Base-by-base conservation (phyloP, 768 basidiomycete genomes). In the Boletus pseudo-olivaceus region DNA sequence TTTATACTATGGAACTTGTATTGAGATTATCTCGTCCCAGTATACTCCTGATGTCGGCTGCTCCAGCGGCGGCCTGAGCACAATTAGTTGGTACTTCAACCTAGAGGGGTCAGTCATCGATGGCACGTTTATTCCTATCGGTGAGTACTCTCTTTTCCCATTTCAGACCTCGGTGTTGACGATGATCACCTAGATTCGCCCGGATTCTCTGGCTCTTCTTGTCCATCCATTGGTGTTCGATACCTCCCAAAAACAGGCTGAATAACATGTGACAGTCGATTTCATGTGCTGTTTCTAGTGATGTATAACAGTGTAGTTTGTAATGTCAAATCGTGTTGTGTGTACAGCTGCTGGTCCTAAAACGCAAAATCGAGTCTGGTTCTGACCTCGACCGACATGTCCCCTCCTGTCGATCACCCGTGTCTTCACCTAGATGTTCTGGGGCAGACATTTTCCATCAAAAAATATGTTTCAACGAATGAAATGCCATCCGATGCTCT, bases 41-140 rank as follows among this genome's bases (percentile, higher is more conserved):
- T 74, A 76, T 50, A 82, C 76, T 2, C 83, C 83, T 2, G 62
- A 71, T 7, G 62, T 85, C 12, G 69, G 75, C 54, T 85, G 83
- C 66, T 51, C 66, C 7, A 62, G 67, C 7, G 64, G 62, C 20
- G 67, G 41, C 48, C 59, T 84, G 47, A 74, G 70, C 54, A 60
- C 71, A 35, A 81, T 86, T 47, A 77, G 75, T 49, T 87, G 79
- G 77, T 86, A 85, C 66, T 85, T 83, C 72, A 77, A 87, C 62
- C 54, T 86, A 53, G 71, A 76, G 62, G 87, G 87, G 40, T 85
- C 84, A n/a, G 62, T 81, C 29, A 77, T 88, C 46, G 86, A 88
- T 62, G 88, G 88, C 14, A 60, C 61, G 4, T 87, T 88, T 55
- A 70, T 82, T 29, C 76, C 80, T 5, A 86, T 87, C 53, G 61